Evolutionary conservation across 2,329 filamentous ascomycete genomes (phyloP), one percentile per base, ranked within the genome.

Genomic region (Aspergillus chevalieri): DNA sequence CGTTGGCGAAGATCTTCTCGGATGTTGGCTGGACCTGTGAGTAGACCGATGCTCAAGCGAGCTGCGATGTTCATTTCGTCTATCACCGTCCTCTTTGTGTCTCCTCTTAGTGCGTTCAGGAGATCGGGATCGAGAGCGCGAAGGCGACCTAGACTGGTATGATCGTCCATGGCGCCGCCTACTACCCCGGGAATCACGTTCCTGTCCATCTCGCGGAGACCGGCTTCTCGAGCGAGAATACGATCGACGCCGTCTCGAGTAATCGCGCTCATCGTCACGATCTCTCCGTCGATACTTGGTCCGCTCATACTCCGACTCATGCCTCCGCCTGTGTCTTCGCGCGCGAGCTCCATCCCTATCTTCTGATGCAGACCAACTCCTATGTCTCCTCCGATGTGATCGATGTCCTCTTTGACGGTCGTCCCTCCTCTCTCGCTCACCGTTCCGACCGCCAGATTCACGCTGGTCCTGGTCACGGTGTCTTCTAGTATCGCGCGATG

Each of bases 401-500:
- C 53, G 58, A 46, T 58, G 49, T 41, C 50, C 53, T 4, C 64
- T 57, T 6, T 61, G 57, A 10, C 54, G 47, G 34, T 54, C 57
- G 19, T 60, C 57, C 41, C 56, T 57, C 46, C 55, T 58, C 28
- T 55, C 56, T 47, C 53, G 51, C 10, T 57, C 57, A 19, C 58
- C 54, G 38, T 54, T 53, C 47, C 53, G 53, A 30, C 47, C 45
- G 22, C 57, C 56, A 17, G 59, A 58, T 24, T 39, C 44, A 28
- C 28, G 46, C 2, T 50, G 53, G 2, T 30, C 26, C 26, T 9
- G 9, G 4, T 30, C 9, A 41, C 34, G 48, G 43, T 56, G 53
- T 76, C 73, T 54, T 76, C 74, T 48, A 8, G 52, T 47, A 42
- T 48, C 47, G 34, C 46, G 24, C 72, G 71, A 45, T 66, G 56